Evolutionary conservation across 2,329 filamentous ascomycete genomes (phyloP), one percentile per base, ranked within the genome.

Genomic region (Exophiala dermatitidis): DNA sequence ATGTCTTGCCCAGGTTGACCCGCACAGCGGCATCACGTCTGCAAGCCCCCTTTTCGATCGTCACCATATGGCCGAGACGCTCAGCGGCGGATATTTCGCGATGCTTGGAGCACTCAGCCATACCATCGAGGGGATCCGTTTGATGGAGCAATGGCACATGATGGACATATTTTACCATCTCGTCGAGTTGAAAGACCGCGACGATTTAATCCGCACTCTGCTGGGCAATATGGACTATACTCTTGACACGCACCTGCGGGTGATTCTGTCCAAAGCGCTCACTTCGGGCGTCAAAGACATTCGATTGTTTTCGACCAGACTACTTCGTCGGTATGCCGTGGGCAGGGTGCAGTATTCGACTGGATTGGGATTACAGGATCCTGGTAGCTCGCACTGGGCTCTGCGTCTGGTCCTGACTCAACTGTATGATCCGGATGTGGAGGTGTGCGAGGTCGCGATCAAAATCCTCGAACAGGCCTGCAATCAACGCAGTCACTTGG

Each of bases 121-220:
- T 49, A 89, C 95, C 64, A 74, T 80, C 0, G 88, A 85, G 62
- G 93, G 93, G 0, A 77, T 97, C 28, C 83, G 86, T 57, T 91
- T 98, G 72, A 81, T 98, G 66, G 91, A 97, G 68, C 79, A 89
- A 63, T 97, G 93, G 91, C 88, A 90, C 63, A 94, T 98, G 78
- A 90, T 96, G 72, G 97, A 97, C 70, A 98, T 98, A 89, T 94
- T 97, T 77, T 98, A 98, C 67, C 93, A 97, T 69, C 95, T 98
- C 57, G 81, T 96, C 53, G 91, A 97, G 65, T 77, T 95, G 42
- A 89, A 87, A 63, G 86, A 93, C 68, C 85, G 93, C 2, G 89
- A 91, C 43, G 93, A 98, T 67, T 76, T 98, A 54, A 89, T 97
- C 67, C 89, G 90, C 66, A 78, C 91, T 6, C 78, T 98, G 32